Conservation (phyloP, 2,329 filamentous ascomycete genomes). For the Thielaviopsis euricoi region DNA sequence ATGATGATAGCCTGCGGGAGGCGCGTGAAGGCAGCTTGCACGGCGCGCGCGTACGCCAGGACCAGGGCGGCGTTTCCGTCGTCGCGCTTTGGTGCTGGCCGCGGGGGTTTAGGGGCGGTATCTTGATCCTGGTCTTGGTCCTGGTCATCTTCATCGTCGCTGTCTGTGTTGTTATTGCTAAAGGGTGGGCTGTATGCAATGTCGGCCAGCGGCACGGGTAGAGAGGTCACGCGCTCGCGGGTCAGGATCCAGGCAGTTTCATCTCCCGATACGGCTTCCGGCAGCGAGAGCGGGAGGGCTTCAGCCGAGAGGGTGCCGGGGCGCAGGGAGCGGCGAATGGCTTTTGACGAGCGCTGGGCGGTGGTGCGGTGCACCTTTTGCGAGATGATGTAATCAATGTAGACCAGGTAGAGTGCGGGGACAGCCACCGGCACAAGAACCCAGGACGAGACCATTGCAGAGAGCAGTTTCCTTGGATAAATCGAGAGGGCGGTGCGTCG, state of each 20-base stretch:
- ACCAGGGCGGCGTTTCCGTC: slow-evolving; percentile 14
- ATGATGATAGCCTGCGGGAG: slow-evolving; percentile 20
- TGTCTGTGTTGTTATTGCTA: not conserved
- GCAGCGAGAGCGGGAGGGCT: slow-evolving; percentile 12
- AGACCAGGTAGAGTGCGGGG: slow-evolving; percentile 8
- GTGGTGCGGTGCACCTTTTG: not conserved
- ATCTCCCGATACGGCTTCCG: slow-evolving; percentile 13
- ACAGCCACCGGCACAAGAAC: slow-evolving; percentile 4
- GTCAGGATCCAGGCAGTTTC: slow-evolving; percentile 16
- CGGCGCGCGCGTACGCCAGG: slow-evolving; percentile 16
- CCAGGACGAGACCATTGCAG: slow-evolving; percentile 4
- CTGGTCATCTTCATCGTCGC: not conserved
- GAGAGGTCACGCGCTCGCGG: slow-evolving; percentile 18
- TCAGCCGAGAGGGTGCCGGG: slow-evolving; percentile 11
- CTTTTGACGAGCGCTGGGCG: not conserved
- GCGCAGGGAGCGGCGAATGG: slow-evolving; percentile 14
- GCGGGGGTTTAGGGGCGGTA: not conserved
- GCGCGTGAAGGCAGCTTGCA: slow-evolving; percentile 19
- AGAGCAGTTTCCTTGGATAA: not conserved
- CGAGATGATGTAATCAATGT: slow-evolving; percentile 5
- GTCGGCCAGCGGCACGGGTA: slow-evolving; percentile 12
- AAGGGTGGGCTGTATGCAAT: not conserved
- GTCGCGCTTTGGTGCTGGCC: not conserved
- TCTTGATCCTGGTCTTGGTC: not conserved
- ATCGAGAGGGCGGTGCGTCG: not conserved